These are phyloP conservation scores for Plantago coronopus DNA, from an alignment of 305 asterid species.

Conservation along the genomic window DNA sequence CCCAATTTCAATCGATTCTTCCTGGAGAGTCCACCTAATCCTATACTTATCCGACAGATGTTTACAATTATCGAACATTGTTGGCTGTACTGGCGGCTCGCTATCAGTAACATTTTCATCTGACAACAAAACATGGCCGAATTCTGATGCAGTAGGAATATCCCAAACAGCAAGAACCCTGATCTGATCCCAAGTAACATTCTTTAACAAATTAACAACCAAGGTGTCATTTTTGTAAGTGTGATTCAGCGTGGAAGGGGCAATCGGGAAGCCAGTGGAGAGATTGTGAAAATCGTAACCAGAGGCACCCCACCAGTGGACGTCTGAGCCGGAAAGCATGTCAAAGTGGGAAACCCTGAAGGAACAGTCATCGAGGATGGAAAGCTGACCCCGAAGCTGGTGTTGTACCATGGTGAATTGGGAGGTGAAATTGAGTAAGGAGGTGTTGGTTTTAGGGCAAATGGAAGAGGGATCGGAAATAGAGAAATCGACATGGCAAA, in stretches of 20 bases:
- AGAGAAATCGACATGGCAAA: slow-evolving; percentile 33
- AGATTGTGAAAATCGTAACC: slow-evolving; percentile 68
- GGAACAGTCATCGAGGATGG: slow-evolving; percentile 67
- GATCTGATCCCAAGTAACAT: slow-evolving; percentile 80
- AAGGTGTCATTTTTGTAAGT: slow-evolving; percentile 67
- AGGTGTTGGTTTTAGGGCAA: slow-evolving; percentile 52
- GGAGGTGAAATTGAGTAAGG: slow-evolving; percentile 67
- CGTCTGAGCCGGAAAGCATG: slow-evolving; percentile 83
- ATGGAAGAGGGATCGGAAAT: slow-evolving; percentile 46
- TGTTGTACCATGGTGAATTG: slow-evolving; percentile 86
- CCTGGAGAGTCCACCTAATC: slow-evolving; percentile 70
- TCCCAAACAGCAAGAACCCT: slow-evolving; percentile 81
- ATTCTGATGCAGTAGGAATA: slow-evolving; percentile 73
- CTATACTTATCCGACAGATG: slow-evolving; percentile 61
- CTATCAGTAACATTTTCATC: slow-evolving; percentile 23
- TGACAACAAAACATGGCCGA: slow-evolving; percentile 63
- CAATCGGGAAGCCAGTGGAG: slow-evolving; percentile 62
- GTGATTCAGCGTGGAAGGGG: slow-evolving; percentile 58
- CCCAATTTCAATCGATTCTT: slow-evolving; percentile 61
- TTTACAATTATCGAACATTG: slow-evolving; percentile 73
- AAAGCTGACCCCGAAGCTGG: slow-evolving; percentile 77
- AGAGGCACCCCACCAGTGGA: slow-evolving; percentile 89
- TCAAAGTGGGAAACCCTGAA: slow-evolving; percentile 77
- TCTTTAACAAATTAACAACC: slow-evolving; percentile 49
- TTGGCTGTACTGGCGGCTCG: slow-evolving; percentile 26